Percentiles rank a stretch among this genome's conserved stretches.
phyloP scores from a whole-genome alignment of 352 stramenopile species.

The Globisporangium paroecandrum region DNA sequence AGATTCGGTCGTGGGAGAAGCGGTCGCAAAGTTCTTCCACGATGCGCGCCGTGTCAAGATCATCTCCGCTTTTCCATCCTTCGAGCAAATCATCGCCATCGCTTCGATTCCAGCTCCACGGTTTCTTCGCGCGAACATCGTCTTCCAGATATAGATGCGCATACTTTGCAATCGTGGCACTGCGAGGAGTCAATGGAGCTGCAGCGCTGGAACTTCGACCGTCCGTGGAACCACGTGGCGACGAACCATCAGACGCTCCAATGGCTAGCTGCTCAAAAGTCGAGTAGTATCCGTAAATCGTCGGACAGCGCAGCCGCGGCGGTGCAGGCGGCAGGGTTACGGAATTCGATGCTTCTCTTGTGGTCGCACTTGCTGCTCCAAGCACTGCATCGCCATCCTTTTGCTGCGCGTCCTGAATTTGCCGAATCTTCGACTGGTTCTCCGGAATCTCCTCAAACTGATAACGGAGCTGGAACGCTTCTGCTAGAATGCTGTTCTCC shows the following conservation, averaged over 20 bases:
- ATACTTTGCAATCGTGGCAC: conserved; percentile 75
- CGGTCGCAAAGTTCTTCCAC: conserved; percentile 25
- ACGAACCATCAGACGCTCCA: conserved; percentile 2
- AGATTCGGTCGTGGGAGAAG: conserved; percentile 53
- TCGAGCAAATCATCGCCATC: conserved; percentile 40
- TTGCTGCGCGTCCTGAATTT: conserved; percentile 15
- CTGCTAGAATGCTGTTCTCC: conserved; percentile 32
- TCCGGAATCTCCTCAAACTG: conserved; percentile 63
- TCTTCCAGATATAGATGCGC: conserved; percentile 68
- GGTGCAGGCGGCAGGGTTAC: conserved; percentile 18
- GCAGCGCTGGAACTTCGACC: not conserved
- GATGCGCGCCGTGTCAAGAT: not conserved
- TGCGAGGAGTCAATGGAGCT: conserved; percentile 49
- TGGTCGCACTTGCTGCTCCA: not conserved
- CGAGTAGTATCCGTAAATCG: conserved; percentile 71
- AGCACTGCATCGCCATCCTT: not conserved
- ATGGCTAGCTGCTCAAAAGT: conserved; percentile 57
- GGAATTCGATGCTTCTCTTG: conserved; percentile 8
- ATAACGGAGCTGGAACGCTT: conserved; percentile 58
- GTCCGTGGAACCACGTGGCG: not conserved
- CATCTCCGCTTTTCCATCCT: not conserved
- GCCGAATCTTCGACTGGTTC: conserved; percentile 42
- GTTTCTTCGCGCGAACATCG: conserved; percentile 46
- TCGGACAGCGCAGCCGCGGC: conserved; percentile 48
- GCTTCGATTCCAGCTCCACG: conserved; percentile 51